phyloP scores from a whole-genome alignment of 2,329 filamentous ascomycete genomes.

The Gaeumannomyces tritici region DNA sequence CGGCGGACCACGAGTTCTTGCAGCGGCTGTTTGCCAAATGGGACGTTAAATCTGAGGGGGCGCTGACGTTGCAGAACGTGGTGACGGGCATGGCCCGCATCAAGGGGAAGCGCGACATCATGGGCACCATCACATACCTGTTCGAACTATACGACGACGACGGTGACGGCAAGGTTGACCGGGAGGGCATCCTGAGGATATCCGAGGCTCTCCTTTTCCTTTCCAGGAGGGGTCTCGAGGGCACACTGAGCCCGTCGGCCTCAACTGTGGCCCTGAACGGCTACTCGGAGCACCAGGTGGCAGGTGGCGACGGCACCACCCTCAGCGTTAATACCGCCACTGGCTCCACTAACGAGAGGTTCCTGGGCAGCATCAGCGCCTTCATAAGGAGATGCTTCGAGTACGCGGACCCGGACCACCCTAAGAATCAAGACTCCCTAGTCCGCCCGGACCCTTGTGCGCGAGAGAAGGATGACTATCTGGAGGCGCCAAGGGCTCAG shows the following conservation, averaged over 20 bases:
- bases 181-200: constrained; percentile 89
- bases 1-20: constrained; percentile 93
- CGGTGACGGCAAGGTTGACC: constrained; percentile 80
- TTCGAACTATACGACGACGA: constrained; percentile 96
- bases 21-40: constrained; percentile 77
- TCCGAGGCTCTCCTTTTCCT: constrained; percentile 91
- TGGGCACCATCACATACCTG: constrained; percentile 96
- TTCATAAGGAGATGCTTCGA: constrained; percentile 97
- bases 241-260: constrained; percentile 55
- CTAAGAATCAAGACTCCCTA: constrained; percentile 41
- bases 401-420: constrained; percentile 88
- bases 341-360: constrained; percentile 69
- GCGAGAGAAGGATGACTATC: not conserved
- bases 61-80: constrained; percentile 80
- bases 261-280: constrained; percentile 45
- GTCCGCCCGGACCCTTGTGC: not conserved
- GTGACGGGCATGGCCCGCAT: constrained; percentile 84
- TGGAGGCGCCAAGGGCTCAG: not conserved
- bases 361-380: constrained; percentile 84
- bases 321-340: constrained; percentile 1
- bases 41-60: constrained; percentile 70
- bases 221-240: constrained; percentile 77
- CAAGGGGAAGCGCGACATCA: constrained; percentile 90
- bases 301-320: not conserved
- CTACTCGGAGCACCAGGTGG: constrained; percentile 19